phyloP scores from a whole-genome alignment of 768 basidiomycete species.

The Lepiota venenata region DNA sequence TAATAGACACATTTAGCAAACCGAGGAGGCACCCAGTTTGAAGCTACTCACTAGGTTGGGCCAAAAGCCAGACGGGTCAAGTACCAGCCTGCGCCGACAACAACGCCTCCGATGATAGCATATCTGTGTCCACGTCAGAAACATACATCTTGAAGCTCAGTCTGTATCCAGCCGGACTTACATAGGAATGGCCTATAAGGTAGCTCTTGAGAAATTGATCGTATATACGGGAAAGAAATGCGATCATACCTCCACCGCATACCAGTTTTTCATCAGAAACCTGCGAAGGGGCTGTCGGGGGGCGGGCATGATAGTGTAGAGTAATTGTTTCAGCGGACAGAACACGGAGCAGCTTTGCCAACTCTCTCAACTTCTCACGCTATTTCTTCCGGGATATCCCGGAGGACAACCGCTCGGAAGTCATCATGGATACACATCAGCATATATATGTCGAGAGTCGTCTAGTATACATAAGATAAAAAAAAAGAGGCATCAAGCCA shows the following conservation, averaged over 20 bases:
- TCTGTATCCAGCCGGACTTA: constrained; percentile 23
- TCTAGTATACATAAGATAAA: constrained; percentile 29
- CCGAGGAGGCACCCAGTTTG: not conserved
- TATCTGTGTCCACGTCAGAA: constrained; percentile 21
- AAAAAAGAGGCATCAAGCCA: constrained; percentile 26
- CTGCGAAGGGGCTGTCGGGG: constrained; percentile 28
- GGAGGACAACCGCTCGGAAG: constrained; percentile 13
- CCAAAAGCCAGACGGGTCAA: constrained; percentile 60
- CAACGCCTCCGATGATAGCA: constrained; percentile 47
- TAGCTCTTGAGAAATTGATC: not conserved
- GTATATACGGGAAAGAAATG: constrained; percentile 1
- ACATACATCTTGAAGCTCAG: not conserved
- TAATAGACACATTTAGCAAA: not conserved
- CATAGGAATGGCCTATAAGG: constrained; percentile 47
- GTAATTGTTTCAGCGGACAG: constrained; percentile 11
- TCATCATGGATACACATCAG: not conserved
- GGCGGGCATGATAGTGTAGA: constrained; percentile 16
- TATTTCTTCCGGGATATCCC: constrained; percentile 27
- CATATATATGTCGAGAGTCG: not conserved
- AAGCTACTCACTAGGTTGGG: constrained; percentile 41
- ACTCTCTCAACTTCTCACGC: constrained; percentile 26
- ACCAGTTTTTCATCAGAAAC: constrained; percentile 62
- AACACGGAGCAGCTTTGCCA: constrained; percentile 12
- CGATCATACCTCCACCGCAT: constrained; percentile 61
- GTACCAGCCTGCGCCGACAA: constrained; percentile 66